Percentiles rank a stretch among this genome's conserved stretches.
Evolutionary conservation across 1,284 basidiomycete species (phyloP).

Genomic region (Austroboletus niveus): DNA sequence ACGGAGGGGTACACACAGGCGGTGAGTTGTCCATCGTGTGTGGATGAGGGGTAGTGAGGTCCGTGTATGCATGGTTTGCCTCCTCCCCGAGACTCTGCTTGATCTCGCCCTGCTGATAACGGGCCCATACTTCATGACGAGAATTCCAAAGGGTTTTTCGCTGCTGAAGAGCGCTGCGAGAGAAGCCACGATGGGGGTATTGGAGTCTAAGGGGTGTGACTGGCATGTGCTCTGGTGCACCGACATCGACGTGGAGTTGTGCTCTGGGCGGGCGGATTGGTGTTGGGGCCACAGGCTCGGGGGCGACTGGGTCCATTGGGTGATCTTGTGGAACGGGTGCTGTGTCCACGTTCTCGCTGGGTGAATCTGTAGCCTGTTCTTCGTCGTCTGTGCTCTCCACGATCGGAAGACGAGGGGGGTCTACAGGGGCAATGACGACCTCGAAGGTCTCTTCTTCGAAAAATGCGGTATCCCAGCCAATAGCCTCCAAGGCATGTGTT

Average conservation of each 20-base stretch:
- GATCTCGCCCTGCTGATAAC: slow-evolving; percentile 12
- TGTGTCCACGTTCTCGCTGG: too few species aligned
- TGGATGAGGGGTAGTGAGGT: slow-evolving; percentile 7
- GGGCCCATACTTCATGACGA: slow-evolving; percentile 49
- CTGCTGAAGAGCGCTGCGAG: slow-evolving; percentile 53
- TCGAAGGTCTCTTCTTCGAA: slow-evolving; percentile 9
- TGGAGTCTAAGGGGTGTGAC: slow-evolving; percentile 17
- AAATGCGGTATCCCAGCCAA: slow-evolving; percentile 14
- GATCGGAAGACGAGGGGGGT: background rate
- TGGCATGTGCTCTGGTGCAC: slow-evolving; percentile 1
- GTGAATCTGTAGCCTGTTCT: background rate
- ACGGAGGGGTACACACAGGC: slow-evolving; percentile 19
- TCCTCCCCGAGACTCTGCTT: background rate
- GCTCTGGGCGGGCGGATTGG: slow-evolving; percentile 20
- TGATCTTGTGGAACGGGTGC: background rate
- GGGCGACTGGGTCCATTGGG: background rate
- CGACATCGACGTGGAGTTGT: background rate
- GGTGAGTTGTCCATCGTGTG: slow-evolving; percentile 6
- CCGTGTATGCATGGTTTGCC: slow-evolving; percentile 27
- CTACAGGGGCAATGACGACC: slow-evolving; percentile 1
- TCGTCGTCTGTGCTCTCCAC: background rate
- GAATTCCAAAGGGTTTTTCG: slow-evolving; percentile 59
- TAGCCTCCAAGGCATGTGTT: background rate
- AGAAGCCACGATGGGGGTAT: slow-evolving; percentile 52
- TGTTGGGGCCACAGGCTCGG: slow-evolving; percentile 16